These are phyloP conservation scores for Catharanthus roseus DNA, from an alignment of 257 asterid genomes.

Conservation along the genomic window DNA sequence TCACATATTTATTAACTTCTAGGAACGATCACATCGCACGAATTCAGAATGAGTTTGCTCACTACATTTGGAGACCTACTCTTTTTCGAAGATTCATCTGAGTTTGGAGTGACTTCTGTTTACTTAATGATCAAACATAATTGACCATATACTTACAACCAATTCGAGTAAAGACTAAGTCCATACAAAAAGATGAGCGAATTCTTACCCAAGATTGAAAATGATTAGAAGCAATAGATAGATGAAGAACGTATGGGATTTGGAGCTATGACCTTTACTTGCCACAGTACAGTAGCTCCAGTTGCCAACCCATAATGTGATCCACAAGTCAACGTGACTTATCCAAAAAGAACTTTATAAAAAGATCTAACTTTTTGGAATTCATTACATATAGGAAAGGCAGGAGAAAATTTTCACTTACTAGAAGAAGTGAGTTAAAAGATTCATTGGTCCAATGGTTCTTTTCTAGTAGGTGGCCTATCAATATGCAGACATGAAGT, in stretches of 20 bases:
- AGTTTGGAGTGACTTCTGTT: too few relatives aligned
- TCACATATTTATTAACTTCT: too few relatives aligned
- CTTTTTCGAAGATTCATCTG: too few relatives aligned
- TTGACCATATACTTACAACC: not conserved
- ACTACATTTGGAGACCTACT: too few relatives aligned
- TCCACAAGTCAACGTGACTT: not conserved
- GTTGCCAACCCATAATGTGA: slow-evolving; percentile 48
- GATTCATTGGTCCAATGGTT: slow-evolving; percentile 59
- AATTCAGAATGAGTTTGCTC: too few relatives aligned
- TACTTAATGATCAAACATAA: not conserved
- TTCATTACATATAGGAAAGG: not conserved
- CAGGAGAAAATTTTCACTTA: slow-evolving; percentile 18
- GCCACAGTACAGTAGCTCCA: slow-evolving; percentile 42
- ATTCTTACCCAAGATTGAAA: slow-evolving; percentile 58
- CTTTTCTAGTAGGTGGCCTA: slow-evolving; percentile 60
- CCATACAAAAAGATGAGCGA: not conserved
- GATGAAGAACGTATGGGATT: slow-evolving; percentile 52
- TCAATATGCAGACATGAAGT: slow-evolving; percentile 50
- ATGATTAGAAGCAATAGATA: slow-evolving; percentile 71
- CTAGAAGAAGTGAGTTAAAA: slow-evolving; percentile 53
- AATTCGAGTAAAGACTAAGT: not conserved
- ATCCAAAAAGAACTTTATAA: not conserved
- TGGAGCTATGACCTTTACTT: slow-evolving; percentile 55
- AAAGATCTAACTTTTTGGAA: not conserved
- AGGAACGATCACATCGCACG: too few relatives aligned